These are phyloP conservation scores for Wallacemonas collosoma DNA, from an alignment of 208 protist species.

Conservation along the genomic window DNA sequence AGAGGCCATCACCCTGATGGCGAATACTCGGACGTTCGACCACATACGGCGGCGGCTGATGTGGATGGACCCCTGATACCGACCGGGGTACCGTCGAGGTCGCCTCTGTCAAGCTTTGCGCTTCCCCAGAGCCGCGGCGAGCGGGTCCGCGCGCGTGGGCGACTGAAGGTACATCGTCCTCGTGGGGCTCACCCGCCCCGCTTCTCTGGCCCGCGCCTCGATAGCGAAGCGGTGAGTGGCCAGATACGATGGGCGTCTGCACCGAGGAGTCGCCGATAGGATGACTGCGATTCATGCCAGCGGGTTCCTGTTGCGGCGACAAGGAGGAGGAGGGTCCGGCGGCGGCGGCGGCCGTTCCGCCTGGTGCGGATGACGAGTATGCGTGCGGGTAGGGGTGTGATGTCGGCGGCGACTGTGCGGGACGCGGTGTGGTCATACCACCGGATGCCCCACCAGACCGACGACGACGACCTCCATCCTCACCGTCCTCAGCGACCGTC, in stretches of 20 bases:
- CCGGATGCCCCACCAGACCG: not conserved
- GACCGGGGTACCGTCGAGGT: too few species aligned
- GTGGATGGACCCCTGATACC: too few species aligned
- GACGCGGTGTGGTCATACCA: slow-evolving; percentile 10
- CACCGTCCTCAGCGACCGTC: too few species aligned
- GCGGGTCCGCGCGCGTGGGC: not conserved
- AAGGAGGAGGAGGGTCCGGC: not conserved
- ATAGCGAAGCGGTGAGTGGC: slow-evolving; percentile 1
- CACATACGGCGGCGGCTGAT: not conserved
- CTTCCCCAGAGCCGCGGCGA: not conserved
- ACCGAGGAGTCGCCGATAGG: not conserved
- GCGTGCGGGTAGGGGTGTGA: slow-evolving; percentile 9
- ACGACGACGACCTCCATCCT: not conserved
- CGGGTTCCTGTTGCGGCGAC: not conserved
- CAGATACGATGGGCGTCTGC: not conserved
- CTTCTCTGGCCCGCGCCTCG: too few species aligned
- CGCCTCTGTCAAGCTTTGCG: too few species aligned
- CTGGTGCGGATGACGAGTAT: not conserved
- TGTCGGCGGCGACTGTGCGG: not conserved
- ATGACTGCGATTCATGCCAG: slow-evolving; percentile 14
- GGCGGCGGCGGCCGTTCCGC: not conserved
- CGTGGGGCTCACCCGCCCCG: too few species aligned
- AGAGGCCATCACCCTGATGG: slow-evolving; percentile 15
- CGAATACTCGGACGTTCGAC: slow-evolving; percentile 14
- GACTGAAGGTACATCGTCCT: not conserved